Evolutionary conservation across 139 green algal genomes (phyloP).

Genomic region (Closterium sp.): DNA sequence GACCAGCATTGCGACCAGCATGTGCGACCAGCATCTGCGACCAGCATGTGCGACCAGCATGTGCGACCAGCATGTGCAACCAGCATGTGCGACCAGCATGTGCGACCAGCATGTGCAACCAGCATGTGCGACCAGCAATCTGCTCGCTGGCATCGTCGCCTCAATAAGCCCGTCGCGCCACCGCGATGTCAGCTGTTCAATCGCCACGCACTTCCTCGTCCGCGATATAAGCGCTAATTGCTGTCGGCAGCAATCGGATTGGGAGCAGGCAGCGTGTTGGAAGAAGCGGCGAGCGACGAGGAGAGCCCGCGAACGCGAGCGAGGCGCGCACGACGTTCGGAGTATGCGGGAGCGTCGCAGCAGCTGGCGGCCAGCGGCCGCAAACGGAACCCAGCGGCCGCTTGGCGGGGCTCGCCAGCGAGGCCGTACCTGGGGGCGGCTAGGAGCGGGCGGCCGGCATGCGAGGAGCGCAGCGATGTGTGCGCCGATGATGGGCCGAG

Average conservation of each 20-base stretch:
- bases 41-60: no score
- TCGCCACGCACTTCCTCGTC: neutral
- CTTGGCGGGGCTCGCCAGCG: neutral
- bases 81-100: no score
- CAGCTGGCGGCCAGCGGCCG: no score
- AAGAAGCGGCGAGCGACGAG: neutral
- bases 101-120: no score
- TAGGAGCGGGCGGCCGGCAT: neutral
- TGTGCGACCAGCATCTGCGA: no score
- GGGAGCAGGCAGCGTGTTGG: neutral
- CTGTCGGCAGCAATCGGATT: neutral
- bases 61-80: no score
- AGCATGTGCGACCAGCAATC: no score
- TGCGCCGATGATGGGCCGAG: neutral
- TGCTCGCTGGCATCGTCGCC: no score
- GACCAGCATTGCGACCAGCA: no score
- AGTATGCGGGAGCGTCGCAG: neutral
- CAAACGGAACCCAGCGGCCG: neutral
- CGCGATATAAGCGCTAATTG: neutral
- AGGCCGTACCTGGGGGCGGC: neutral
- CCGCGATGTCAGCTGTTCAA: neutral
- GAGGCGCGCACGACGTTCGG: no score
- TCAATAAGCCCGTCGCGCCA: no score
- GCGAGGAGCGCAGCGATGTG: neutral
- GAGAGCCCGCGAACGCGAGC: neutral